Evolutionary conservation across 306 rosid genomes (phyloP).

Genomic region (Vigna trinervia): DNA sequence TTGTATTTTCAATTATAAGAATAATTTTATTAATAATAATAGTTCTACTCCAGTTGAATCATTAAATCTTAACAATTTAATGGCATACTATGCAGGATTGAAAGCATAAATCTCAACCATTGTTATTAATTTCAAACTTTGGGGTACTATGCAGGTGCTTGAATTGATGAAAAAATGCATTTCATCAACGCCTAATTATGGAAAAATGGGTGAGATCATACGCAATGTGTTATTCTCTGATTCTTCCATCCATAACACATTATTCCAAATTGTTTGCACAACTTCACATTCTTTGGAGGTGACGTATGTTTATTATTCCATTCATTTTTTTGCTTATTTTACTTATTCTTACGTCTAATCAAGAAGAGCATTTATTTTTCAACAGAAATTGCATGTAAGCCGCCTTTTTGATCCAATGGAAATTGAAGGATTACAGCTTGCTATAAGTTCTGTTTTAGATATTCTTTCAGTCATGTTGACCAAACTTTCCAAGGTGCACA

Average conservation of each 20-base stretch:
- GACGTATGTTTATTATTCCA: constrained; percentile 40
- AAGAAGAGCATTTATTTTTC: constrained; percentile 35
- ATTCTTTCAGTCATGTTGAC: constrained; percentile 68
- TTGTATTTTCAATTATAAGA: too few relatives aligned
- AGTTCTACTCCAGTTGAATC: too few relatives aligned
- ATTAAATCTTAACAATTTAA: too few relatives aligned
- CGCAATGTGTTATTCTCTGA: constrained; percentile 71
- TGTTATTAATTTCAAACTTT: constrained; percentile 39
- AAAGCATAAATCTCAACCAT: neutral
- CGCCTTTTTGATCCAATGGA: constrained; percentile 78
- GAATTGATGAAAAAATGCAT: constrained; percentile 83
- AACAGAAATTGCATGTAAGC: constrained; percentile 75
- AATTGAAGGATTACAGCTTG: constrained; percentile 83
- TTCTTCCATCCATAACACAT: constrained; percentile 81
- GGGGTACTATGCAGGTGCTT: constrained; percentile 71
- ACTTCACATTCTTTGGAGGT: constrained; percentile 83
- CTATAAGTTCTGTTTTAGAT: constrained; percentile 75
- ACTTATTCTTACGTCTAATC: constrained; percentile 39
- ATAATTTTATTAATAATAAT: too few relatives aligned
- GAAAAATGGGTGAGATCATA: constrained; percentile 67
- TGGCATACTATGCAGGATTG: too few relatives aligned
- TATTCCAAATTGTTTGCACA: constrained; percentile 79
- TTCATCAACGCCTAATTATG: constrained; percentile 52
- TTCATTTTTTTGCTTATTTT: constrained; percentile 29
- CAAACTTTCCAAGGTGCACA: constrained; percentile 76